Evolutionary conservation across 2,329 filamentous ascomycete species (phyloP), one percentile per base, ranked within the genome.

Genomic region (Byssochlamys sp.): DNA sequence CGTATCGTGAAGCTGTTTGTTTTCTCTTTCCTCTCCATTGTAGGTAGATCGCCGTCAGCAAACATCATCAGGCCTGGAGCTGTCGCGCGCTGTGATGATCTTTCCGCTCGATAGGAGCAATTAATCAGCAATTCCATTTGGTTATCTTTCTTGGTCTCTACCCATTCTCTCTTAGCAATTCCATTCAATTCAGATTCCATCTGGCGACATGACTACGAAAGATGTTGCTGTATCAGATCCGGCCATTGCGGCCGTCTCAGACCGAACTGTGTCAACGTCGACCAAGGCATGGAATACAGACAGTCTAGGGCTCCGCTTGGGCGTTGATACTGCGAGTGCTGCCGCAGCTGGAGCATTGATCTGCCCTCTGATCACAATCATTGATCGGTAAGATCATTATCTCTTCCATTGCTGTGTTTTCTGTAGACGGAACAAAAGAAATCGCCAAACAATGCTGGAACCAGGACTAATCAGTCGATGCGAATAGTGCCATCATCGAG

Each of bases 331-430:
- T 25, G 72, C 82, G 51, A 86, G 87, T 66, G 91, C 90, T 1
- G 80, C 82, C 1, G 81, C 83, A 52, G 89, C 91, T 10, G 90
- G 87, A 1, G 82, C 81, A 5, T 76, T 94, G 60, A 87, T 96
- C 53, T 90, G 91, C 56, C 91, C 91, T 1, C 70, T 95, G 45
- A 92, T 96, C 61, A 88, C 88, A 39, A 87, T 94, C 63, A 94
- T 96, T 73, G 91, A 96, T 73, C 84, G 87, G 88, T 91, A 77
- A 59, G 77, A 67, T 24, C 14, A 11, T 52, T 14, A 24, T 51
- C 52, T 29, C 39, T 19, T 54, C 12, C 11, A 11, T 31, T 14
- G 28, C 54, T 26, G 54, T 14, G 52, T 49, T 19, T 4, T 3
- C 24, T 2, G 11, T 31, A 31, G 2, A 31, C n/a, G 24, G n/a